Evolutionary conservation across 2,329 filamentous ascomycete genomes (phyloP).

Genomic region (Phoma sp.): DNA sequence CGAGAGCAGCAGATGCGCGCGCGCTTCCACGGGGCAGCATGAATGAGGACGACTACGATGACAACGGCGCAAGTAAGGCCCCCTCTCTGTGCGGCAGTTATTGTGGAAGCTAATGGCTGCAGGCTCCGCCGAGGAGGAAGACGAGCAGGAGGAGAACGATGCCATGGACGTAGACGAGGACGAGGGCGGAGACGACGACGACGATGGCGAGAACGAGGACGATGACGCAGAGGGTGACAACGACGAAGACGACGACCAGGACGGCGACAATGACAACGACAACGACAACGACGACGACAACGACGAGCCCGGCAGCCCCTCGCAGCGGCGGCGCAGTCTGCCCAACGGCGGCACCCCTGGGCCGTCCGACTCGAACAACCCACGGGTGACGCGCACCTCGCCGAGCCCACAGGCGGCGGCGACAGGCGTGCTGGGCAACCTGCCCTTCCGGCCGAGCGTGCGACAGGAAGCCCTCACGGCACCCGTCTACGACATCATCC

Average conservation of each 20-base stretch:
- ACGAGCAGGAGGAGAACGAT: constrained; percentile 50
- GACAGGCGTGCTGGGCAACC: constrained; percentile 40
- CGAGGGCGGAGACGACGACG: constrained; percentile 51
- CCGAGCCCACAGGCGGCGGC: constrained; percentile 52
- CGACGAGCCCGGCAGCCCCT: constrained; percentile 56
- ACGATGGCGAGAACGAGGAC: constrained; percentile 52
- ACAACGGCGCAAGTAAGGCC: constrained; percentile 48
- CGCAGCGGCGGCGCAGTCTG: constrained; percentile 44
- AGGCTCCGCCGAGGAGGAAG: constrained; percentile 39
- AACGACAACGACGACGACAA: constrained; percentile 52
- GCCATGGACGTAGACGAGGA: constrained; percentile 56
- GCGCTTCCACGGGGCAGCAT: constrained; percentile 33
- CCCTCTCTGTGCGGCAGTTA: background rate
- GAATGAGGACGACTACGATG: constrained; percentile 58
- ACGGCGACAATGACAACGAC: constrained; percentile 53
- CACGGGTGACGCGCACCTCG: constrained; percentile 58
- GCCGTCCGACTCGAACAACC: constrained; percentile 54
- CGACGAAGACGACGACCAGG: constrained; percentile 51
- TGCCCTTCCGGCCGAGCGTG: constrained; percentile 66
- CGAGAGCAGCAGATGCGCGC: constrained; percentile 11
- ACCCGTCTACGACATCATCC: constrained; percentile 88
- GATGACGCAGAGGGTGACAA: constrained; percentile 51
- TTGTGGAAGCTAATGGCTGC: constrained; percentile 14
- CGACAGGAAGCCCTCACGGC: constrained; percentile 81
- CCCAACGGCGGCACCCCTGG: constrained; percentile 38